Conservation (phyloP, 2,329 filamentous ascomycete species). For the Penicillium occitanis region DNA sequence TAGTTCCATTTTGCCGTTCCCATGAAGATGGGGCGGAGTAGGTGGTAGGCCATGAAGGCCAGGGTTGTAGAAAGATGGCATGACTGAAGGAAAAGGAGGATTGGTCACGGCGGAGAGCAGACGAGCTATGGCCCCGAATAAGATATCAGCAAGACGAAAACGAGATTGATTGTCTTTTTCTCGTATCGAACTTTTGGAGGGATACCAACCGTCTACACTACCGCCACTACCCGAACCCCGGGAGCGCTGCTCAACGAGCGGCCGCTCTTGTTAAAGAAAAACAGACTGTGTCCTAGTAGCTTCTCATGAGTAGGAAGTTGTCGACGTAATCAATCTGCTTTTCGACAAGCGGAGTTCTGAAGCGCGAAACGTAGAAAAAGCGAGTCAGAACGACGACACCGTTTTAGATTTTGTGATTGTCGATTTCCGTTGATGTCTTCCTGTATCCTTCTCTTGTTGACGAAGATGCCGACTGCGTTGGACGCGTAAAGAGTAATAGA, state of each 20-base stretch:
- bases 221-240: slow-evolving; percentile 38
- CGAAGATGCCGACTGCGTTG: neutral
- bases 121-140: slow-evolving; percentile 29
- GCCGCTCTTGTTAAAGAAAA: slow-evolving; percentile 35
- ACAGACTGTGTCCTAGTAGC: slow-evolving; percentile 36
- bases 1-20: slow-evolving; percentile 38
- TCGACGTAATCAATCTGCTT: neutral
- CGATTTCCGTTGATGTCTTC: neutral
- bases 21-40: slow-evolving; percentile 43
- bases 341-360: slow-evolving; percentile 21
- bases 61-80: slow-evolving; percentile 46
- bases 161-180: slow-evolving; percentile 2
- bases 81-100: slow-evolving; percentile 28
- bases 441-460: neutral
- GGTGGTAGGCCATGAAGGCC: slow-evolving; percentile 44
- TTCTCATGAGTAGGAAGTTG: slow-evolving; percentile 40
- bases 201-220: slow-evolving; percentile 45
- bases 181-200: slow-evolving; percentile 10
- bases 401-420: neutral
- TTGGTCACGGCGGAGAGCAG: slow-evolving; percentile 40
- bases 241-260: slow-evolving; percentile 44
- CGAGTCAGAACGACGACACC: neutral
- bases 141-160: slow-evolving; percentile 26
- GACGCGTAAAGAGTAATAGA: neutral
- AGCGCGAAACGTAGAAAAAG: neutral